Conservation (phyloP, 1,284 basidiomycete genomes). For the Blastosporella zonata region DNA sequence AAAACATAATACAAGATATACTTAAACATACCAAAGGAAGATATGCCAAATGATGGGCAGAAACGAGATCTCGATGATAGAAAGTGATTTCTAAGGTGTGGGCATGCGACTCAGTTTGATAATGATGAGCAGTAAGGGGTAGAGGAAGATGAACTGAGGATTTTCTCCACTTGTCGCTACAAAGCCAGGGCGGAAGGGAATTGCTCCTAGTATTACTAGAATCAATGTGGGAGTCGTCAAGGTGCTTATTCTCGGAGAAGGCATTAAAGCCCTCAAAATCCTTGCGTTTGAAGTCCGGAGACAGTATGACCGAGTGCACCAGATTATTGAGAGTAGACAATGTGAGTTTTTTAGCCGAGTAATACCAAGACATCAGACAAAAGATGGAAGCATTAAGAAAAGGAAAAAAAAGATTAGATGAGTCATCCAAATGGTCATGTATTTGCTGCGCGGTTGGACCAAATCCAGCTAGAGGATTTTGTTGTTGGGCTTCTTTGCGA, state of each 20-base stretch:
- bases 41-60: neutral
- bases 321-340: neutral
- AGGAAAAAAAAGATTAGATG: no score
- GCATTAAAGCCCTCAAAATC: neutral
- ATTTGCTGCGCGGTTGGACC: neutral
- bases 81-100: no score
- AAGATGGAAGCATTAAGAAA: neutral
- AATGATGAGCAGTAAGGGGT: no score
- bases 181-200: no score
- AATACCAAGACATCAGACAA: slow-evolving; percentile 1
- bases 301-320: neutral
- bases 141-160: no score
- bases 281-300: neutral
- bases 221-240: no score
- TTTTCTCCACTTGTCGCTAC: no score
- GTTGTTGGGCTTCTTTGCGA: neutral
- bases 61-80: no score
- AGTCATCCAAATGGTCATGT: neutral
- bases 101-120: no score
- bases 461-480: neutral
- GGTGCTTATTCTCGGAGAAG: neutral
- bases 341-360: neutral
- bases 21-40: neutral
- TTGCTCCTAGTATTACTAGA: no score
- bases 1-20: neutral